Evolutionary conservation across 164 flowering plant species (phyloP), one percentile per base, ranked within the genome.

Genomic region (Kingdonia uniflora): DNA sequence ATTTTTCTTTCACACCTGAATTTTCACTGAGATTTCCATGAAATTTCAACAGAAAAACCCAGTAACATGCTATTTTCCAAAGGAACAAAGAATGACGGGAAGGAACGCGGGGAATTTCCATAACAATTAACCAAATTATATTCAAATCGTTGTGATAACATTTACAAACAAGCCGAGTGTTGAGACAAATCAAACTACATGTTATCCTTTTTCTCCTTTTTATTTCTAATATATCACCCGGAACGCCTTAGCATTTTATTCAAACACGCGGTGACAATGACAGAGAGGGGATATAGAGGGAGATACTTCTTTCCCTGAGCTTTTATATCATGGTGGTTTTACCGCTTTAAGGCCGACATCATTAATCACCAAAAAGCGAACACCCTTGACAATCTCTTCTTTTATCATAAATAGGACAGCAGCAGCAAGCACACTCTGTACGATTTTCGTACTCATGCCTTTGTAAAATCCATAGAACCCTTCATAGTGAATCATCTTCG

Each of bases 381-480:
- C 73, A 8, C 81, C 78, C 20, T 61, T 76, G 41, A 87, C 91
- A 40, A 90, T 80, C 62, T 90, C 97, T 68, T 90, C 97, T 76
- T 90, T 90, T 1, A 84, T 63, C 95, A 84, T 87, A 72, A 90
- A 87, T 56, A 90, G 51, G 17, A 84, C 79, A 35, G 95, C 95
- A 55, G 94, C 95, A 35, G 94, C 91, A n/a, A 90, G 82, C 51
- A 90, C 95, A 64, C 95, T 90, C 56, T 90, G 97, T 17, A 82
- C 81, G 11, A 90, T 79, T 72, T 90, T 87, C 40, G 97, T 90
- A 64, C 85, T 67, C 95, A 87, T 87, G 14, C 97, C 97, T 65
- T 80, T 80, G 78, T 90, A 85, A 53, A 85, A 83, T 29, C 95
- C 84, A 22, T 59, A 40, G 35, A 84, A 21, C 1, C 97, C 97